Base-by-base conservation (phyloP, 2,329 filamentous ascomycete species). In the Exophiala bonariae region DNA sequence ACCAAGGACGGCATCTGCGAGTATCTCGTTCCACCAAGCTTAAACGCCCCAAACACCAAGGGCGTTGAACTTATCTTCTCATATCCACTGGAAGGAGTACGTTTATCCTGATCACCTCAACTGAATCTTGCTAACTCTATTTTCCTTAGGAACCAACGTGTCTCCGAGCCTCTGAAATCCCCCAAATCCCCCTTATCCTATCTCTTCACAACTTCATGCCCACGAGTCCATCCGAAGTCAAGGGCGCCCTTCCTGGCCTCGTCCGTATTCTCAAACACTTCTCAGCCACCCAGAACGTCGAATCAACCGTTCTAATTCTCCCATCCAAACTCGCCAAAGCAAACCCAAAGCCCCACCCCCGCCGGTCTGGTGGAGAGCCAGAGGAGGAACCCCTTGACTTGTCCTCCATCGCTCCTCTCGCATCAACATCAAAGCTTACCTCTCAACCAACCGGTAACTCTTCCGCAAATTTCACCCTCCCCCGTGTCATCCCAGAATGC, bases 401-500 rank as follows among this genome's bases (percentile, higher is more conserved):
- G 22, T 62, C 63, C 11, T 58, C 65, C 22, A 64, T 69, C 63
- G 49, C 58, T 63, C 48, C 44, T 50, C 48, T 28, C n/a, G 52
- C 35, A 57, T 57, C 55, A 18, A 60, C 65, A 55, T 58, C 65
- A 42, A 60, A 68, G 34, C 63, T 70, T 44, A 61, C 68, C 42
- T 48, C 60, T 41, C 66, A 61, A 54, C 62, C 69, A 41, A 26
- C 23, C 6, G 23, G 23, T 11, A 62, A 64, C 32, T 57, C 63
- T 23, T 56, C 55, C 13, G 59, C 54, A 14, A 61, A 67, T 54
- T 60, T 67, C 33, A 61, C 67, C 51, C 60, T 67, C 30, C 55
- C 74, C 5, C 68, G 74, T 19, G 62, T 68, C 18, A 76, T 91
- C 37, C 85, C 87, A 5, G 70, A 81, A 36, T 97, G 92, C 77